Evolutionary conservation across 2,329 filamentous ascomycete genomes (phyloP), one percentile per base, ranked within the genome.

Genomic region (Venturia asperata): DNA sequence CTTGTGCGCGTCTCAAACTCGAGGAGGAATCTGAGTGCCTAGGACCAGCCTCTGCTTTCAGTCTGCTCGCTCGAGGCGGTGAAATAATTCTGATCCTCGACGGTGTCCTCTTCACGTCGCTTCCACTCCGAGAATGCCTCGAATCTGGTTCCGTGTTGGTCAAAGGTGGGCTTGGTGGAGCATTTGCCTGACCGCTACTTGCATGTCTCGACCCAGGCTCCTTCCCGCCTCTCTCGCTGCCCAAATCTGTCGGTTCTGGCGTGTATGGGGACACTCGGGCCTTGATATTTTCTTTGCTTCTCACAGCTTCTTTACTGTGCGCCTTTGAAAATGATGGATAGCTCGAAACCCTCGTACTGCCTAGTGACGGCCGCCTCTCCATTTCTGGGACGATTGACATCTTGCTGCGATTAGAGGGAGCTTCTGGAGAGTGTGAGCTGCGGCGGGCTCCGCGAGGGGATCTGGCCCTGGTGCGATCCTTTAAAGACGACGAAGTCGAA

Each of bases 291-390:
- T 79, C 78, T 63, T 74, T 80, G 72, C 85, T 87, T 68, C 85
- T 82, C 64, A 96, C 85, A 56, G 86, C 85, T 78, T 97, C 93
- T 76, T 92, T 94, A 80, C 91, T 95, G 75, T 96, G 91, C 15
- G 89, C 89, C 77, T 95, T 97, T 77, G 90, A 94, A 76, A 95
- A 91, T 13, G 83, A 82, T 1, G 92, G 91, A 73, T 96, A 96
- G 7, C 90, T 88, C 52, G 89, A 70, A 68, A 75, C 71, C 62
- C 75, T 71, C 49, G 77, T 75, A 11, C 71, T 74, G 67, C 73
- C 75, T 24, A 70, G 70, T 41, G 75, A 76, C 17, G 71, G 72
- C 37, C 79, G 73, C 3, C 79, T 75, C 27, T 78, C 76, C 76
- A 81, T 78, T 69, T 82, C 80, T 45, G 80, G 79, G 62, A 79